Conservation (phyloP, 2,329 filamentous ascomycete species). For the Colletotrichum plurivorum region DNA sequence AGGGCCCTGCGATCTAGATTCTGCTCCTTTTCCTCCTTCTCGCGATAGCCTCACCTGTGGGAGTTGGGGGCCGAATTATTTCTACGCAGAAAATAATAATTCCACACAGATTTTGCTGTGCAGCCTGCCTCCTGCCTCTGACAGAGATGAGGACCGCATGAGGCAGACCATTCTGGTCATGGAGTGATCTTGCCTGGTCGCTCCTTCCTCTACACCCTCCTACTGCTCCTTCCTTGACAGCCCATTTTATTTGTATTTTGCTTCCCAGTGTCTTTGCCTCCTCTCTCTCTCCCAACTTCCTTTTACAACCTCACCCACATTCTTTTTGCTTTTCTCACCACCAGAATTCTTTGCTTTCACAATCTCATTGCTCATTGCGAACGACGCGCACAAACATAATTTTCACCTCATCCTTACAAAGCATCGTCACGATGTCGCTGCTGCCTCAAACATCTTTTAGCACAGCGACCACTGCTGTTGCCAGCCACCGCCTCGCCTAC, state of each 20-base stretch:
- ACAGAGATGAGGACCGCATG: neutral
- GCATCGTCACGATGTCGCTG: conserved; percentile 14
- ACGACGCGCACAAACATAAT: neutral
- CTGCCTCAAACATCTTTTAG: conserved; percentile 29
- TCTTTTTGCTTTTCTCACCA: neutral
- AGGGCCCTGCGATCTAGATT: neutral
- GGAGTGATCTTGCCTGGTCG: conserved; percentile 1
- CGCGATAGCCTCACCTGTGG: conserved; percentile 1
- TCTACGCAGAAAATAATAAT: neutral
- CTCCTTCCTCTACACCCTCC: neutral
- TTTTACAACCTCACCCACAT: neutral
- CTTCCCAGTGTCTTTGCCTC: neutral
- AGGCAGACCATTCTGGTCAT: neutral
- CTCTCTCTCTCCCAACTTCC: neutral
- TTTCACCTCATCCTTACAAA: conserved; percentile 5
- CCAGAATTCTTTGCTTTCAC: neutral
- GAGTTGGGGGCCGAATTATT: neutral
- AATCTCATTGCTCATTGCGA: neutral
- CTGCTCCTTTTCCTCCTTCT: neutral
- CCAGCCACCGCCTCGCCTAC: conserved; percentile 6
- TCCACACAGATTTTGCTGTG: neutral
- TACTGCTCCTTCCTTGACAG: neutral
- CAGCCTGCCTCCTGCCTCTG: neutral
- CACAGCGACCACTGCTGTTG: conserved; percentile 22
- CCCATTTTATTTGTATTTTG: neutral